Evolutionary conservation across 2,329 filamentous ascomycete species (phyloP), one percentile per base, ranked within the genome.

Genomic region (Xylaria sp.): DNA sequence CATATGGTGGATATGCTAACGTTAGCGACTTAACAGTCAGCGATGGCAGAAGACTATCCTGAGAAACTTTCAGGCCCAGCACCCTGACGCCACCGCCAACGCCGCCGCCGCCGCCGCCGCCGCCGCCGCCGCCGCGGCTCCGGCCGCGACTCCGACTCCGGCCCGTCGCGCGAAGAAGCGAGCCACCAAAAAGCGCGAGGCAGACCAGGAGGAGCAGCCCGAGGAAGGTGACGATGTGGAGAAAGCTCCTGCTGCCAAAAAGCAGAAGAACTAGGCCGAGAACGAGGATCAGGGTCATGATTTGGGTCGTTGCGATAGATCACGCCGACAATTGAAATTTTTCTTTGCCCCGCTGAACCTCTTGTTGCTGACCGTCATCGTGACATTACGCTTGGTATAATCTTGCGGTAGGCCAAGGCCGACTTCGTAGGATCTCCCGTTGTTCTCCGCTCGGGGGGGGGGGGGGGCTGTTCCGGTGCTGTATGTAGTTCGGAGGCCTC

Each of bases 31-130:
- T 4, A 59, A 67, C 46, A 70, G 68, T 31, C 65, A 68, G 52
- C 46, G 61, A 31, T 73, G 69, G 69, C 31, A 48, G n/a, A 73
- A 70, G 25, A 9, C 25, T 8, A 58, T 61, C 44, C 15, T 51
- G 37, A 41, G 18, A 0, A 7, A 70, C 28, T 55, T 55, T 18
- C 52, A 34, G 7, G 9, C 12, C 25, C 25, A 55, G 0, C 44
- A 66, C 23, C 34, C 60, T 3, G 50, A 55, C 8, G 60, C 39
- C 0, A 15, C 60, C n/a, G 15, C 25, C 1, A 25, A n/a, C 10
- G 39, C 37, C 18, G 3, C 15, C 4, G 18, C 44, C n/a, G 23
- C 60, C 13, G 20, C 25, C n/a, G 15, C 25, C 1, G n/a, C 13
- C 10, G 39, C 37, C 18, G 3, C 15, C 4, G 18, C 44, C n/a